Evolutionary conservation across 441 rosid species (phyloP).

Genomic region (Brassica hybrid): DNA sequence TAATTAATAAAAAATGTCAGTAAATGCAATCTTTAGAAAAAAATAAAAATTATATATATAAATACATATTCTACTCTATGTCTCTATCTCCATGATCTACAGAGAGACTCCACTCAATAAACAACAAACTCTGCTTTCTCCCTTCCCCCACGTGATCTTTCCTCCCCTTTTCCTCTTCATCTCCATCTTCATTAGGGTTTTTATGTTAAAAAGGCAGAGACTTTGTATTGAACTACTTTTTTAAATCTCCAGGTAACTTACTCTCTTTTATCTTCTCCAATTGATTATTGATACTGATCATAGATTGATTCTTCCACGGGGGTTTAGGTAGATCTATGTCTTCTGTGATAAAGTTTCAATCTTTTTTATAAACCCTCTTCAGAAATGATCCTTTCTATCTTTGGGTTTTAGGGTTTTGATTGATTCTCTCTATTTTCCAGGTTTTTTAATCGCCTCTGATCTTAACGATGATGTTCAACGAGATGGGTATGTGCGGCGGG

Average conservation of each 20-base stretch:
- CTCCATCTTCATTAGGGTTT: neutral
- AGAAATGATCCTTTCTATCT: neutral
- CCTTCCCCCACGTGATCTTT: slow-evolving; percentile 39
- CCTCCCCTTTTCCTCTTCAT: slow-evolving; percentile 32
- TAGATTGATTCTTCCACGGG: neutral
- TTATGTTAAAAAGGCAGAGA: neutral
- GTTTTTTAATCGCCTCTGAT: slow-evolving; percentile 7
- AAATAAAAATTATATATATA: neutral
- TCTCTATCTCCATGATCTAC: slow-evolving; percentile 24
- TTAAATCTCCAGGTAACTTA: slow-evolving; percentile 27
- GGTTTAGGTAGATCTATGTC: neutral
- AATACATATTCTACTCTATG: no score
- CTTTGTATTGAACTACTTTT: neutral
- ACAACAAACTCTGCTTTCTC: slow-evolving; percentile 40
- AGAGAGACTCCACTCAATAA: slow-evolving; percentile 34
- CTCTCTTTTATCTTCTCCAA: neutral
- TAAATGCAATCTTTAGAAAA: slow-evolving; percentile 19
- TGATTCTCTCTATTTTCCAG: slow-evolving; percentile 14
- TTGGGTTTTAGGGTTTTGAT: no score
- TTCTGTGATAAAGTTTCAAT: neutral
- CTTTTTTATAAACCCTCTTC: neutral
- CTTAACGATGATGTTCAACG: slow-evolving; percentile 61
- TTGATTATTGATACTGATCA: neutral
- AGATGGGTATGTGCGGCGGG: slow-evolving; percentile 63
- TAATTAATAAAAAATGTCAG: neutral